Percentiles rank a stretch among this genome's conserved stretches.
Evolutionary conservation across 2,329 filamentous ascomycete species (phyloP).

Genomic region (Fusarium sp.): DNA sequence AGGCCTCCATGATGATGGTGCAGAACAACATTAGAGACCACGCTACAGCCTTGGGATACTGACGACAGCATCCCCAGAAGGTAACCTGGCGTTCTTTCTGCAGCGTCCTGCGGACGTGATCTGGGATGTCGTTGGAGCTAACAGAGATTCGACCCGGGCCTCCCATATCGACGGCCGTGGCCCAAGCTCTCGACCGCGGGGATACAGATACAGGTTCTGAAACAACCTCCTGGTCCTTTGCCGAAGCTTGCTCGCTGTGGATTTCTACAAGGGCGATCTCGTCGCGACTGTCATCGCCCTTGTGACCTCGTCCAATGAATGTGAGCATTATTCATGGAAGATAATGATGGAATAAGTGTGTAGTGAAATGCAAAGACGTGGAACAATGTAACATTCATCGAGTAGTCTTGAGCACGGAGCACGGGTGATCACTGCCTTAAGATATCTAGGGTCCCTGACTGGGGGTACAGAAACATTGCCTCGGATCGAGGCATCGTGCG

Average conservation of each 20-base stretch:
- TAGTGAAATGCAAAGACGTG: not conserved
- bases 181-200: not conserved
- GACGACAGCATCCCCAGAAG: slow-evolving; percentile 30
- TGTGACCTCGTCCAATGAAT: slow-evolving; percentile 2
- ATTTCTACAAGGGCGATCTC: slow-evolving; percentile 8
- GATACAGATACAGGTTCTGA: not conserved
- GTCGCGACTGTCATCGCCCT: slow-evolving; percentile 4
- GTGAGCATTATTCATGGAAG: slow-evolving; percentile 1
- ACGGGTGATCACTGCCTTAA: slow-evolving; percentile 6
- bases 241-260: not conserved
- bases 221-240: not conserved
- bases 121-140: slow-evolving; percentile 5
- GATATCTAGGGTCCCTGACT: not conserved
- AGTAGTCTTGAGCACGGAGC: not conserved
- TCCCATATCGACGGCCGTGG: not conserved
- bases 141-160: slow-evolving; percentile 1
- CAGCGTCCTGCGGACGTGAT: not conserved
- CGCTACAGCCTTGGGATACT: slow-evolving; percentile 42
- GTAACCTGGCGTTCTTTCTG: slow-evolving; percentile 15
- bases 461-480: not conserved
- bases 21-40: slow-evolving; percentile 42
- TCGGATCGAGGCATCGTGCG: not conserved
- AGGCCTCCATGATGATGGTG: slow-evolving; percentile 43
- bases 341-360: not conserved
- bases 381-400: not conserved